Base-by-base conservation (phyloP, 352 stramenopile species). In the Phytopythium sindhum region DNA sequence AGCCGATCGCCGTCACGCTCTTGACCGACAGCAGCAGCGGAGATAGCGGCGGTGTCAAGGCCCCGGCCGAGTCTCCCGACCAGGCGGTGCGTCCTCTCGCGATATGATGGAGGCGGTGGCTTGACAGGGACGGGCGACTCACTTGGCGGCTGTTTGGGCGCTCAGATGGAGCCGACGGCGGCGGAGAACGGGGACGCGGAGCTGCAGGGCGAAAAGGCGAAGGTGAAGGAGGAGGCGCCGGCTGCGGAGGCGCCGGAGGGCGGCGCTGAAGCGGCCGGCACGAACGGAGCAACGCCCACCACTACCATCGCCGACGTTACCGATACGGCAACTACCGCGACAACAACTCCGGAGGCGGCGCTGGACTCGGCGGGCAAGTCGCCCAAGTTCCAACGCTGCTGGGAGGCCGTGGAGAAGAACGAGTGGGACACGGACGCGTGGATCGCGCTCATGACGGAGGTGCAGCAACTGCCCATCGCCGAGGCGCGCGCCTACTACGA, bases 401-500 rank as follows among this genome's bases (percentile, higher is more conserved):
- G 78, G 64, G 66, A 65, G 7, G 75, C 75, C 4, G 77, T 94
- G 45, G 76, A 78, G 9, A 78, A 73, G 24, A 73, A 92, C 53
- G 62, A 63, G 57, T 96, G 83, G 82, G 86, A 93, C 62, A 72
- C 82, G 15, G 81, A 93, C 51, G 81, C 85, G 33, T 96, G 87
- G 87, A 75, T 90, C 35, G 79, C 80, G 45, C 64, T 96, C 53
- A 81, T 96, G 74, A 84, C 83, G 45, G 87, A 96, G 66, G 82
- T 81, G 60, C 85, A 94, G 67, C 69, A 77, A 57, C 72, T 91
- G 63, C 74, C 83, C 0, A 67, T 90, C 2, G 71, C 71, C 24
- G 83, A 93, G 33, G 87, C 85, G 28, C 79, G 87, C 35, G 67
- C 71, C 57, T 88, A 88, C 62, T 96, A 96, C 63, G 82, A 93